Conservation (phyloP, 1,284 basidiomycete species). For the Cryptococcus floricola region DNA sequence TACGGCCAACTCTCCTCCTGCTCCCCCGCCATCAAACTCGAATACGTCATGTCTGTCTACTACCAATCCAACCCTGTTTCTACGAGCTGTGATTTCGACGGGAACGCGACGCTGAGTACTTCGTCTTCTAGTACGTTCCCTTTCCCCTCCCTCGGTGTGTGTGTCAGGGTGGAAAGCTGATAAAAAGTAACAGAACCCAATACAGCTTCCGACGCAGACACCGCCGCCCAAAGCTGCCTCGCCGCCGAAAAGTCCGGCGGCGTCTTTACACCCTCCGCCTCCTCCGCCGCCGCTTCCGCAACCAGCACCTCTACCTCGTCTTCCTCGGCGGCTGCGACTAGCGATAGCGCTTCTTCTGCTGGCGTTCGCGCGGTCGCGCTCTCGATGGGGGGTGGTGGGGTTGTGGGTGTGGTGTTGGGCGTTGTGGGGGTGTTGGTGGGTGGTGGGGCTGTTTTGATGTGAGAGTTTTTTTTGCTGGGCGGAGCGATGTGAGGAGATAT, state of each 20-base stretch:
- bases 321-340: background rate
- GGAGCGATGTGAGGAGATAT: too few species aligned
- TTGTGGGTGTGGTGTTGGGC: too few species aligned
- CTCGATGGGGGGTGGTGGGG: too few species aligned
- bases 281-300: background rate
- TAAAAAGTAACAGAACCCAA: slow-evolving; percentile 52
- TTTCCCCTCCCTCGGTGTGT: too few species aligned
- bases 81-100: slow-evolving; percentile 62
- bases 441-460: too few species aligned
- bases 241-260: slow-evolving; percentile 58
- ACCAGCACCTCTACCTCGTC: background rate
- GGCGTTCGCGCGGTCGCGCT: too few species aligned
- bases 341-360: background rate
- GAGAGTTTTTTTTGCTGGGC: too few species aligned
- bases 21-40: slow-evolving; percentile 65
- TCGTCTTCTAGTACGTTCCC: too few species aligned
- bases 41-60: slow-evolving; percentile 76
- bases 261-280: slow-evolving; percentile 55
- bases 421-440: too few species aligned
- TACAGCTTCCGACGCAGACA: slow-evolving; percentile 56
- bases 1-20: slow-evolving; percentile 75
- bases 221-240: slow-evolving; percentile 67
- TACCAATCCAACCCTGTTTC: slow-evolving; percentile 64
- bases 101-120: slow-evolving; percentile 72
- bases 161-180: slow-evolving; percentile 17